Percentiles rank a stretch among this genome's conserved stretches.
These are phyloP conservation scores for Ceratorhiza oryzae-sativae DNA, from an alignment of 1,284 basidiomycete species.

Conservation along the genomic window DNA sequence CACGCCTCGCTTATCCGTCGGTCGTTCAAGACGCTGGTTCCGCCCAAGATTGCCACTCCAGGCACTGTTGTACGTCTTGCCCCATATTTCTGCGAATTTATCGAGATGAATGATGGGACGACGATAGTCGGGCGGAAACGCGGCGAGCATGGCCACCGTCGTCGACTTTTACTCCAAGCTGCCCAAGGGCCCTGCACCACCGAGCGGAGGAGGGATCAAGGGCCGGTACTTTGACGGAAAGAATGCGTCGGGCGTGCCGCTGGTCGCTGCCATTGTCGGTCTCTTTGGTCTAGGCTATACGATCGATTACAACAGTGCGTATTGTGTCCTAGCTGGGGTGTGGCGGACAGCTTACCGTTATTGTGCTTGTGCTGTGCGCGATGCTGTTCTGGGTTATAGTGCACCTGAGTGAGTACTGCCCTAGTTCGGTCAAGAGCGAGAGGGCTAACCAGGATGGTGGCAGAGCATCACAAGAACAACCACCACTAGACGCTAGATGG, in stretches of 20 bases:
- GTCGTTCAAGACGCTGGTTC: constrained; percentile 81
- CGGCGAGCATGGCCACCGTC: constrained; percentile 80
- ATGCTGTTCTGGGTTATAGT: constrained; percentile 55
- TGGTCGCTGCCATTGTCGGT: constrained; percentile 74
- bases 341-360: not conserved
- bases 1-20: constrained; percentile 83
- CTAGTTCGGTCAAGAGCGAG: not conserved
- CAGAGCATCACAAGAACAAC: constrained; percentile 90
- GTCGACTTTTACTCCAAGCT: constrained; percentile 95
- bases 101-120: constrained; percentile 14
- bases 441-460: constrained; percentile 1
- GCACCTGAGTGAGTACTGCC: constrained; percentile 72
- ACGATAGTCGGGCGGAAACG: constrained; percentile 72
- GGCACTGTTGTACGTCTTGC: constrained; percentile 76
- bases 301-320: constrained; percentile 90
- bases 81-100: constrained; percentile 6
- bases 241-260: constrained; percentile 80
- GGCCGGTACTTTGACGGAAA: constrained; percentile 82
- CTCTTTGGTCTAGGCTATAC: constrained; percentile 88
- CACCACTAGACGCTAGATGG: constrained; percentile 60
- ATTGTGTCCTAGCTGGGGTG: constrained; percentile 6
- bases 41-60: constrained; percentile 94
- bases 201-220: constrained; percentile 72
- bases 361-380: constrained; percentile 32
- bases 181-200: constrained; percentile 71